Percentiles rank a stretch among this genome's conserved stretches.
phyloP scores from a whole-genome alignment of 768 basidiomycete genomes.

The Hydnomerulius pinastri region DNA sequence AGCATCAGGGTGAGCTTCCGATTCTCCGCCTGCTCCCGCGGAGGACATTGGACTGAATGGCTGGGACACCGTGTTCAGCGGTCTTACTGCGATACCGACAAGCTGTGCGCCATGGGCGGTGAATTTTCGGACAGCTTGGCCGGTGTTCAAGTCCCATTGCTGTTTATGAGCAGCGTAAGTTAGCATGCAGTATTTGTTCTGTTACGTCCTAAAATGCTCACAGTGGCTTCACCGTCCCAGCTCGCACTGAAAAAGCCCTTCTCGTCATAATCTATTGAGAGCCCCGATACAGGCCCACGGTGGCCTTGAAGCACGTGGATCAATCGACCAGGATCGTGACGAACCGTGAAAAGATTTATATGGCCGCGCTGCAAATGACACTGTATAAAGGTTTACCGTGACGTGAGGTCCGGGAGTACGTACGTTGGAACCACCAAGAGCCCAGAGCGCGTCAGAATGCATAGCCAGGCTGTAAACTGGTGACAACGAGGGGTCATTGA shows the following conservation, averaged over 20 bases:
- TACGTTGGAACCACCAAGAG: slow-evolving; percentile 85
- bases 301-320: slow-evolving; percentile 69
- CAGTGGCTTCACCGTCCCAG: slow-evolving; percentile 90
- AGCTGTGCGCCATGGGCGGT: slow-evolving; percentile 84
- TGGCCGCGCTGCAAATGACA: slow-evolving; percentile 65
- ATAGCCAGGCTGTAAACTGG: slow-evolving; percentile 90
- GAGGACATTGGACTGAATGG: slow-evolving; percentile 27
- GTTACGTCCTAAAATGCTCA: slow-evolving; percentile 41
- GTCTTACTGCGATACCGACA: slow-evolving; percentile 76
- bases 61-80: slow-evolving; percentile 45
- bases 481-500: slow-evolving; percentile 54
- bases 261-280: slow-evolving; percentile 80
- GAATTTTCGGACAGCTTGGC: slow-evolving; percentile 74
- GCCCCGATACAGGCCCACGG: slow-evolving; percentile 79
- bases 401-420: slow-evolving; percentile 30
- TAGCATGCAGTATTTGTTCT: not conserved
- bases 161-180: slow-evolving; percentile 32
- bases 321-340: slow-evolving; percentile 86
- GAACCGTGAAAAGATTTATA: slow-evolving; percentile 90
- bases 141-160: slow-evolving; percentile 99
- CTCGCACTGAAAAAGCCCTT: slow-evolving; percentile 87
- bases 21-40: slow-evolving; percentile 26
- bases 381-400: slow-evolving; percentile 19
- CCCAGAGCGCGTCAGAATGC: slow-evolving; percentile 94
- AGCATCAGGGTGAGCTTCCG: slow-evolving; percentile 17